These are phyloP conservation scores for Immersiella caudata DNA, from an alignment of 495 filamentous ascomycete species.

Conservation along the genomic window DNA sequence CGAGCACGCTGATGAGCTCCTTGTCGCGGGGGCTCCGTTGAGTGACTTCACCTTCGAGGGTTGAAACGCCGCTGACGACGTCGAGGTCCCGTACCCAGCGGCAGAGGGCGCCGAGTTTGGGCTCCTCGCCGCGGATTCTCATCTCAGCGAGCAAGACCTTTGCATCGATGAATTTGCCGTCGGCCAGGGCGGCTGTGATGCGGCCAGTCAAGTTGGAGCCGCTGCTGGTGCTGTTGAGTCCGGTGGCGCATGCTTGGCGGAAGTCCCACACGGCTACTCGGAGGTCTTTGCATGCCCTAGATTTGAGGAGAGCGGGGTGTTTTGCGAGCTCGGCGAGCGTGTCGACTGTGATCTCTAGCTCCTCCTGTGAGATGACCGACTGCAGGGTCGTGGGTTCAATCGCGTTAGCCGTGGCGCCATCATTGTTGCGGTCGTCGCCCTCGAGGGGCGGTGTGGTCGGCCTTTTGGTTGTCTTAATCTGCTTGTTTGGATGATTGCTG, in stretches of 20 bases:
- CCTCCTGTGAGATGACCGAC: slow-evolving; percentile 44
- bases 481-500: slow-evolving; percentile 32
- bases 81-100: slow-evolving; percentile 56
- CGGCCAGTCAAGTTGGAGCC: slow-evolving; percentile 41
- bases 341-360: slow-evolving; percentile 51
- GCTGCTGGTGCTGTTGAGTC: slow-evolving; percentile 40
- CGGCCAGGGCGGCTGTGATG: slow-evolving; percentile 47
- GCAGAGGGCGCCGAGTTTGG: slow-evolving; percentile 51
- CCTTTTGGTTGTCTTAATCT: slow-evolving; percentile 25
- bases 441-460: slow-evolving; percentile 40
- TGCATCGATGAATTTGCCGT: slow-evolving; percentile 47
- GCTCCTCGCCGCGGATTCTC: slow-evolving; percentile 44
- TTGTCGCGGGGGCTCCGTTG: slow-evolving; percentile 29
- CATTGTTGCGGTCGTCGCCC: slow-evolving; percentile 17
- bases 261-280: slow-evolving; percentile 51
- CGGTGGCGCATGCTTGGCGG: slow-evolving; percentile 48
- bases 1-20: slow-evolving; percentile 44
- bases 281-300: slow-evolving; percentile 50
- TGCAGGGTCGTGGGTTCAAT: slow-evolving; percentile 39
- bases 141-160: slow-evolving; percentile 51
- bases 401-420: not conserved
- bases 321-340: slow-evolving; percentile 43
- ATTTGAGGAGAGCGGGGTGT: slow-evolving; percentile 48
- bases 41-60: slow-evolving; percentile 5
- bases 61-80: slow-evolving; percentile 47